These are phyloP conservation scores for Trichoderma sp. DNA, from an alignment of 2,329 filamentous ascomycete genomes.

Conservation along the genomic window DNA sequence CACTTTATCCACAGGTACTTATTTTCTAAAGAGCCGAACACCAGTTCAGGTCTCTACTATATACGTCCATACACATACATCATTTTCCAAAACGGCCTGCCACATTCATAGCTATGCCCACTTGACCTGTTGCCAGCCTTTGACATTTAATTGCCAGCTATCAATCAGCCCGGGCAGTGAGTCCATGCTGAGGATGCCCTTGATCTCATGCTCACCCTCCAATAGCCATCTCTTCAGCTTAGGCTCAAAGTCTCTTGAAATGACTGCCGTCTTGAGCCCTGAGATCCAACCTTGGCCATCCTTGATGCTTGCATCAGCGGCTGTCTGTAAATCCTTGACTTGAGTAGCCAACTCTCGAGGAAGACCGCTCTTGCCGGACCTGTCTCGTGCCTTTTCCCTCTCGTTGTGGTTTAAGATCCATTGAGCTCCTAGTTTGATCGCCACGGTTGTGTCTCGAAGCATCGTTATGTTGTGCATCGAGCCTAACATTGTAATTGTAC, in stretches of 20 bases:
- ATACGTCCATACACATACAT: neutral
- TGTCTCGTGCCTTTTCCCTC: conserved; percentile 39
- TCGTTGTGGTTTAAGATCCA: conserved; percentile 39
- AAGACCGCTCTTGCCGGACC: conserved; percentile 38
- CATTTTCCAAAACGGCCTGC: neutral
- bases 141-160: conserved; percentile 35
- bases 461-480: conserved; percentile 38
- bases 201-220: conserved; percentile 24
- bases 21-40: neutral
- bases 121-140: conserved; percentile 35
- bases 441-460: conserved; percentile 38
- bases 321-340: conserved; percentile 33
- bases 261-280: conserved; percentile 31
- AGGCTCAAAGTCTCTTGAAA: conserved; percentile 10
- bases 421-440: conserved; percentile 30
- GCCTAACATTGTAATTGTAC: conserved; percentile 28
- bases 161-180: conserved; percentile 30
- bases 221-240: conserved; percentile 31
- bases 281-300: conserved; percentile 32
- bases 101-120: conserved; percentile 28
- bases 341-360: conserved; percentile 37
- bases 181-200: conserved; percentile 27
- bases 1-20: neutral
- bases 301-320: conserved; percentile 32
- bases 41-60: neutral